A percentile compares a stretch with the other conserved stretches of the same genome.
phyloP scores from a whole-genome alignment of 2,329 filamentous ascomycete species.

The Diaporthe vaccinii region DNA sequence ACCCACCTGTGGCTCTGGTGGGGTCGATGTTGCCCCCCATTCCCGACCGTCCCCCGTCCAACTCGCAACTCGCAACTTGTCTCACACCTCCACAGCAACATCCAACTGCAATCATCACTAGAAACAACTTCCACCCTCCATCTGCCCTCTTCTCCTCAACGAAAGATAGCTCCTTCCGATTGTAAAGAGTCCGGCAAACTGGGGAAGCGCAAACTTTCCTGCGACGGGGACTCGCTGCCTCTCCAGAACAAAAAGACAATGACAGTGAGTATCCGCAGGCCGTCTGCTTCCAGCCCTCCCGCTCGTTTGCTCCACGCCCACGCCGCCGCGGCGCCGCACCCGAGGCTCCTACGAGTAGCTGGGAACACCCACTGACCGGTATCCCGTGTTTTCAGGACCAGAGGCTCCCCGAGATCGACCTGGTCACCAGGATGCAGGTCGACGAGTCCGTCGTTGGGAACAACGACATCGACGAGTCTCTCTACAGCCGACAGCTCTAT shows the following conservation, averaged over 20 bases:
- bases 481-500: conserved; percentile 82
- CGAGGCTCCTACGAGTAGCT: not conserved
- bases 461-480: conserved; percentile 78
- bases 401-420: conserved; percentile 71
- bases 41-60: conserved; percentile 4
- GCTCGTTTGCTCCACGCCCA: conserved; percentile 1
- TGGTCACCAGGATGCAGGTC: conserved; percentile 75
- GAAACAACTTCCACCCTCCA: conserved; percentile 20
- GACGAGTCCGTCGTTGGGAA: conserved; percentile 69
- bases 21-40: conserved; percentile 35
- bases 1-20: conserved; percentile 21
- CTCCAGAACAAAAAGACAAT: conserved; percentile 70
- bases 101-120: conserved; percentile 1
- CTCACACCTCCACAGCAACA: conserved; percentile 15
- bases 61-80: conserved; percentile 35
- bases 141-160: conserved; percentile 6
- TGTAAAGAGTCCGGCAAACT: conserved; percentile 59
- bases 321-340: not conserved
- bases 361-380: conserved; percentile 39
- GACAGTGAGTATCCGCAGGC: conserved; percentile 63
- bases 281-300: not conserved
- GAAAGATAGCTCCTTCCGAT: conserved; percentile 33
- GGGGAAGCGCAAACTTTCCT: conserved; percentile 78
- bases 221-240: conserved; percentile 66
- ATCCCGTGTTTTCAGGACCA: conserved; percentile 55